Base-by-base conservation (phyloP, 805 yeast species). In the Lachancea waltii region DNA sequence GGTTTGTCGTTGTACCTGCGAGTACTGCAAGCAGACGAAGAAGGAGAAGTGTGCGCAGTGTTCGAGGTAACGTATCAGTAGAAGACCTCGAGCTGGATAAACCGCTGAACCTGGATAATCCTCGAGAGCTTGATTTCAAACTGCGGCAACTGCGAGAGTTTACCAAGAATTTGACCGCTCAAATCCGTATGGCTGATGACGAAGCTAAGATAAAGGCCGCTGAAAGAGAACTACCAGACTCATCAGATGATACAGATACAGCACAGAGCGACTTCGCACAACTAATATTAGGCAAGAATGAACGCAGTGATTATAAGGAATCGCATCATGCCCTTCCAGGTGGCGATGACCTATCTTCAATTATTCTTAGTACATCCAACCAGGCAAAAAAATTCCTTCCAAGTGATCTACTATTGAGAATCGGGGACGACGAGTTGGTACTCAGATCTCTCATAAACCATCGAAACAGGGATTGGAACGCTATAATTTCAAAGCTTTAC, bases 121-220 rank as follows among this genome's bases (percentile, higher is more conserved):
- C 38, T 13, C 31, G 32, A 22, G 46, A 43, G 19, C 36, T 43
- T 4, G 51, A 50, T 15, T 47, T 48, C 21, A 58, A 56, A 35
- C 37, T 58, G 9, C 54, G 50, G 25, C 59, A 56, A 23, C 31
- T 58, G 24, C 51, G 50, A 22, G 55, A 48, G 33, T 56, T 55
- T 38, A 55, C 60, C 3, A 48, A 49, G 28, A 46, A 41, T 25
- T 29, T 56, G 11, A 45, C 46, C 25, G 42, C 44, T 13, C 51
- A 45, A 33, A 39, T 49, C n/a, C 44, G 44, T 24, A 30, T 36
- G 23, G 40, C 47, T 7, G 50, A 44, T 21, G 41, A 28, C 31
- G 31, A 36, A 21, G 34, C 33, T 9, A 37, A 36, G 31, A 40
- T 41, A 23, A 36, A 35, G 23, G 40, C 36, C 18, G 33, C 31